A percentile compares a stretch with the other conserved stretches of the same genome.
Conservation (phyloP, 1,284 basidiomycete species). For the Retiboletus flavoniger region DNA sequence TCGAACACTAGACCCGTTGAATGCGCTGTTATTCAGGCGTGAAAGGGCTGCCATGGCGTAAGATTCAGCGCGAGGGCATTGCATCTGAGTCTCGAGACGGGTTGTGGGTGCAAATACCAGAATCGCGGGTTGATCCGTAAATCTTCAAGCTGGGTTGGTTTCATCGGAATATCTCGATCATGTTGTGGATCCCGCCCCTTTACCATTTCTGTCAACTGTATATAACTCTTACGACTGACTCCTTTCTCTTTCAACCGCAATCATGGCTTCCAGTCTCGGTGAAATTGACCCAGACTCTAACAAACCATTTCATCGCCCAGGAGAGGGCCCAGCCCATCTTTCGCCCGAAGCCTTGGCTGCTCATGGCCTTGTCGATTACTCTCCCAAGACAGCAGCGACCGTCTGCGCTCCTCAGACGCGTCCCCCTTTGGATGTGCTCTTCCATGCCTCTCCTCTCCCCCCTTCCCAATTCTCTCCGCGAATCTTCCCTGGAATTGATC, state of each 20-base stretch:
- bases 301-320: slow-evolving; percentile 18
- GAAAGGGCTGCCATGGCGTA: too few relatives aligned
- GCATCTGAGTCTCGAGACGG: too few relatives aligned
- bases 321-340: slow-evolving; percentile 21
- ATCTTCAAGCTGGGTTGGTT: too few relatives aligned
- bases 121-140: too few relatives aligned
- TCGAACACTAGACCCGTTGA: too few relatives aligned
- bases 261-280: slow-evolving; percentile 6
- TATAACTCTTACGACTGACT: background rate
- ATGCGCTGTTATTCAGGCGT: too few relatives aligned
- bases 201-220: background rate
- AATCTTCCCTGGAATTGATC: slow-evolving; percentile 47
- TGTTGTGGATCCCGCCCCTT: background rate
- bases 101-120: too few relatives aligned
- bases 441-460: slow-evolving; percentile 38
- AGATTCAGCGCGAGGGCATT: too few relatives aligned
- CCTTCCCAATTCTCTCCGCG: slow-evolving; percentile 36
- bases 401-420: background rate
- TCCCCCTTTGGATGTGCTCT: slow-evolving; percentile 33
- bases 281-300: slow-evolving; percentile 7
- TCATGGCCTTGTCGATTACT: slow-evolving; percentile 21
- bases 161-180: background rate
- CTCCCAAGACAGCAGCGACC: slow-evolving; percentile 13
- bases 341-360: slow-evolving; percentile 12
- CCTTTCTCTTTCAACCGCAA: background rate